Evolutionary conservation across 108 stramenopile genomes (phyloP).

Genomic region (Conticribra weissflogii): DNA sequence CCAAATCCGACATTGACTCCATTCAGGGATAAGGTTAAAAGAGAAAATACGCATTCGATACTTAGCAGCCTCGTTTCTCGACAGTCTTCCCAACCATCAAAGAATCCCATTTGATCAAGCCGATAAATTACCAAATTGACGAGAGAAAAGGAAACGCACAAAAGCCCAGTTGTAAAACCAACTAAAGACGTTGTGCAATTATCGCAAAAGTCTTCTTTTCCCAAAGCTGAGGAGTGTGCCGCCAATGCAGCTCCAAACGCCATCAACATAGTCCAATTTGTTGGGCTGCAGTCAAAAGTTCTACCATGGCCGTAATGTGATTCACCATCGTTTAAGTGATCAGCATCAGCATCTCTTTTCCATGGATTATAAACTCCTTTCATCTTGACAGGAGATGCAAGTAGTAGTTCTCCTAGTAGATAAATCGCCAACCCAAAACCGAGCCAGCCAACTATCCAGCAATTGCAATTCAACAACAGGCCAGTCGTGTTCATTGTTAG

Average conservation of each 20-base stretch:
- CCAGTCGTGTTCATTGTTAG: conserved; percentile 7
- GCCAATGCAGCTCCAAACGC: conserved; percentile 29
- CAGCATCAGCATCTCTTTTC: background rate
- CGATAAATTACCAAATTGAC: conserved; percentile 19
- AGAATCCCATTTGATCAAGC: conserved; percentile 24
- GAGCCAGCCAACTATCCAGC: conserved; percentile 33
- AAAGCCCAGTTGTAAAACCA: conserved; percentile 24
- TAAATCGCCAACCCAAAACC: conserved; percentile 21
- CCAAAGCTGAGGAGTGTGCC: conserved; percentile 18
- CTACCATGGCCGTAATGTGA: background rate
- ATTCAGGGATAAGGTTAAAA: conserved; percentile 16
- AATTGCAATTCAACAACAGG: conserved; percentile 34
- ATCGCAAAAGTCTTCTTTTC: conserved; percentile 6
- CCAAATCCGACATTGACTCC: conserved; percentile 27
- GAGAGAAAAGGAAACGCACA: conserved; percentile 13
- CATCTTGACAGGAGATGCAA: conserved; percentile 25
- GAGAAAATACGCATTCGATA: conserved; percentile 12
- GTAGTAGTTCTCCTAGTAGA: conserved; percentile 35
- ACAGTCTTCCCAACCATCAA: conserved; percentile 14
- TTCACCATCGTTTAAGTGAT: background rate
- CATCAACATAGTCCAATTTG: conserved; percentile 33
- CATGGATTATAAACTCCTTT: conserved; percentile 7
- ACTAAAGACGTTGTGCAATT: conserved; percentile 28
- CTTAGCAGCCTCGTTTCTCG: conserved; percentile 10
- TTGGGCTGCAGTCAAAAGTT: conserved; percentile 21